These are phyloP conservation scores for Periconia sp. DNA, from an alignment of 2,329 filamentous ascomycete species.

Conservation along the genomic window DNA sequence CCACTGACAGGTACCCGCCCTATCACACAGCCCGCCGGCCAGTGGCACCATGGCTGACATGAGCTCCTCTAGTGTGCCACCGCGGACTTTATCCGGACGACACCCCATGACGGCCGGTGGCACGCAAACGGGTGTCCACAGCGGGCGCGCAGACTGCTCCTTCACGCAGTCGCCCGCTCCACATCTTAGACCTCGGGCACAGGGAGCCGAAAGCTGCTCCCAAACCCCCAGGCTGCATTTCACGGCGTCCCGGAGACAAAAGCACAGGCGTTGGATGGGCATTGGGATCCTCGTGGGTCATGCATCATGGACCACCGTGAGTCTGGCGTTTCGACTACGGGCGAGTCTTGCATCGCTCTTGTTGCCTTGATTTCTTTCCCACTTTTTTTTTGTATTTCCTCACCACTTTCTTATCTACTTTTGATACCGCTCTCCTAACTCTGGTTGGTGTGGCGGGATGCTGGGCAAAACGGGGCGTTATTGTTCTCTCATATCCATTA, in stretches of 20 bases:
- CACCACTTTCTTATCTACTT: constrained; percentile 20
- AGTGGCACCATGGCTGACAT: constrained; percentile 37
- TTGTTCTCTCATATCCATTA: constrained; percentile 16
- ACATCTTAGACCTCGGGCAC: constrained; percentile 26
- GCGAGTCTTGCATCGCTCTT: constrained; percentile 44
- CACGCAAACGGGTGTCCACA: constrained; percentile 32
- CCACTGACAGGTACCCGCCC: constrained; percentile 46
- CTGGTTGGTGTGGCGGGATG: constrained; percentile 6
- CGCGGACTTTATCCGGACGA: constrained; percentile 39
- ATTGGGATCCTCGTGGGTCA: constrained; percentile 34
- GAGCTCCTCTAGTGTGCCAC: constrained; percentile 30
- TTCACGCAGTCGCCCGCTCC: constrained; percentile 26
- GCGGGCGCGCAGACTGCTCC: constrained; percentile 32
- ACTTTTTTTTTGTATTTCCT: constrained; percentile 23
- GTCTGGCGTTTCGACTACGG: constrained; percentile 48
- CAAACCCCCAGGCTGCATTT: constrained; percentile 45
- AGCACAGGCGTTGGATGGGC: constrained; percentile 48
- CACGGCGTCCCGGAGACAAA: constrained; percentile 48
- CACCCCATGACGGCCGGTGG: constrained; percentile 39
- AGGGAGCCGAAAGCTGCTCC: constrained; percentile 23
- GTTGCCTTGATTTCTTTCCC: constrained; percentile 36
- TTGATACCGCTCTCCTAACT: constrained; percentile 10
- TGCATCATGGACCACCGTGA: constrained; percentile 32
- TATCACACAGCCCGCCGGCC: constrained; percentile 9
- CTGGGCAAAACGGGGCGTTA: constrained; percentile 16